phyloP scores from a whole-genome alignment of 306 rosid genomes.

The Cucumis melo region DNA sequence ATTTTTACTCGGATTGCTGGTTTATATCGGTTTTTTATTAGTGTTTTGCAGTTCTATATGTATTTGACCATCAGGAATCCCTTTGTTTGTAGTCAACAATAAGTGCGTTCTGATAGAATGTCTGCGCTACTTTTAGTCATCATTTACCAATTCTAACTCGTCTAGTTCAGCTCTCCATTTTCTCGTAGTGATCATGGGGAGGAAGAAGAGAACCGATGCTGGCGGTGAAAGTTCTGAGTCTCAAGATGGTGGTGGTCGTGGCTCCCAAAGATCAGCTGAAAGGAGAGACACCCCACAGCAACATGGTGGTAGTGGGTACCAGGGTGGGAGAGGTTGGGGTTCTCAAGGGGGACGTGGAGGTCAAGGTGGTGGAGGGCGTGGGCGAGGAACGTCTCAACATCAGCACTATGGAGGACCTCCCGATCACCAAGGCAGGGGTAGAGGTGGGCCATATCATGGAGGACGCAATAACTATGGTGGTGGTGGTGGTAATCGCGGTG shows the following conservation, averaged over 20 bases:
- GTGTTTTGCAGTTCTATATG: background rate
- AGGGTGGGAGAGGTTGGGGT: constrained; percentile 55
- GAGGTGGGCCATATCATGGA: constrained; percentile 70
- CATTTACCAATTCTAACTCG: background rate
- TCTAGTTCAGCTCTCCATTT: background rate
- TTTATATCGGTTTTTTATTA: background rate
- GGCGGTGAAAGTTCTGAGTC: constrained; percentile 57
- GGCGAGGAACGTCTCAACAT: constrained; percentile 41
- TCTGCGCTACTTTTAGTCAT: background rate
- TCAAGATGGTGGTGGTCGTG: constrained; percentile 29
- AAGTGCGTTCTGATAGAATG: background rate
- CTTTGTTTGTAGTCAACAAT: background rate
- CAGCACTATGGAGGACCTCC: constrained; percentile 54
- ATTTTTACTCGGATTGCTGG: background rate
- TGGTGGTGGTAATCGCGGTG: constrained; percentile 42
- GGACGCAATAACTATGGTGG: constrained; percentile 53
- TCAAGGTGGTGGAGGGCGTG: constrained; percentile 27
- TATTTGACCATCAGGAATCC: background rate
- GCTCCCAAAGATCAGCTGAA: constrained; percentile 39
- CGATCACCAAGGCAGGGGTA: constrained; percentile 72
- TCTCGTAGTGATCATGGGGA: constrained; percentile 44
- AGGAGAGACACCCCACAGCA: constrained; percentile 41
- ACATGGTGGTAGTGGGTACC: constrained; percentile 41
- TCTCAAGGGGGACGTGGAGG: constrained; percentile 54
- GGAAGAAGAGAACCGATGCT: constrained; percentile 62